phyloP scores from a whole-genome alignment of 1,284 basidiomycete species.

The Heterobasidion annosum region DNA sequence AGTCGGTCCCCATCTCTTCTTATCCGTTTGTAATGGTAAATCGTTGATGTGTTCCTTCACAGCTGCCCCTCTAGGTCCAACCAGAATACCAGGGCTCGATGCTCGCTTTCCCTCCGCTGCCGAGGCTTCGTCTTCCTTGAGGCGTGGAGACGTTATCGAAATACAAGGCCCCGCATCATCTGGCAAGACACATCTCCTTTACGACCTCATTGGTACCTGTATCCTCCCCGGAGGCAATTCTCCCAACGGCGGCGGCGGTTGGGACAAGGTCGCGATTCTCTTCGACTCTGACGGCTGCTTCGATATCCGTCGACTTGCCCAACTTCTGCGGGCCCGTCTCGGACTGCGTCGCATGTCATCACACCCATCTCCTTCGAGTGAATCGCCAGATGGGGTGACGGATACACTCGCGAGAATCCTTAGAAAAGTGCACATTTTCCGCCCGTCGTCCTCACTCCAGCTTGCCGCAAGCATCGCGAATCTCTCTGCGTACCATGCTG shows the following conservation, averaged over 20 bases:
- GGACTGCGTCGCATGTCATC: neutral
- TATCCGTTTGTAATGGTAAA: neutral
- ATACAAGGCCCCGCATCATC: slow-evolving; percentile 65
- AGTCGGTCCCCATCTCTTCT: neutral
- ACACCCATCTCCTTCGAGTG: slow-evolving; percentile 12
- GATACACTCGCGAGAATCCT: slow-evolving; percentile 27
- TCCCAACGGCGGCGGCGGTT: slow-evolving; percentile 34
- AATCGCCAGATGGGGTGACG: neutral
- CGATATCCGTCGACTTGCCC: slow-evolving; percentile 41
- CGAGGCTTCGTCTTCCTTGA: slow-evolving; percentile 19
- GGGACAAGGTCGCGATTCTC: slow-evolving; percentile 54
- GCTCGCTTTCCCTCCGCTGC: slow-evolving; percentile 10
- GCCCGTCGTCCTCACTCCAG: slow-evolving; percentile 53
- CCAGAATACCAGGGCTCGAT: slow-evolving; percentile 25
- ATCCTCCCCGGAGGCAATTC: slow-evolving; percentile 34
- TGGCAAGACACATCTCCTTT: slow-evolving; percentile 69
- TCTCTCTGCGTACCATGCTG: slow-evolving; percentile 47
- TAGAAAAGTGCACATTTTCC: slow-evolving; percentile 52
- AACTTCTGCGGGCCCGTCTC: slow-evolving; percentile 29
- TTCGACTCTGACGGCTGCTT: slow-evolving; percentile 65
- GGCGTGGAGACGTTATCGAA: slow-evolving; percentile 57
- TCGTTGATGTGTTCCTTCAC: slow-evolving; percentile 4
- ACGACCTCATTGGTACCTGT: slow-evolving; percentile 53
- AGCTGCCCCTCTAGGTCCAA: slow-evolving; percentile 18
- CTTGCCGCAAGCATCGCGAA: slow-evolving; percentile 56